Percentiles rank a stretch among this genome's conserved stretches.
phyloP scores from a whole-genome alignment of 1,284 basidiomycete genomes.

The Puccinia hordei region DNA sequence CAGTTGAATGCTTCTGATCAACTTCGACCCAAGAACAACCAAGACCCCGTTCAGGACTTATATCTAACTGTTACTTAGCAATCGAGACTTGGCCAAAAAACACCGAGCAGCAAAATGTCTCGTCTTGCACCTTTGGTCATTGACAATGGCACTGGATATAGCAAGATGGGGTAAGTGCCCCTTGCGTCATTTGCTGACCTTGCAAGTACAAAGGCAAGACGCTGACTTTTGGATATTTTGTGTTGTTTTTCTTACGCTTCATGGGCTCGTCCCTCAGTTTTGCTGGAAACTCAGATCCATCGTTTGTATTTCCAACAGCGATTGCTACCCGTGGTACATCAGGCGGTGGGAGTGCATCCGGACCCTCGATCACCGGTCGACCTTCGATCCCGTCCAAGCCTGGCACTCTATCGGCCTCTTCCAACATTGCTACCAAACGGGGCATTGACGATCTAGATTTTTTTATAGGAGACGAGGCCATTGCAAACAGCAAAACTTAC shows the following conservation, averaged over 20 bases:
- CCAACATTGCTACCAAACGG: slow-evolving; percentile 89
- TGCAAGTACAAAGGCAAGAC: background rate
- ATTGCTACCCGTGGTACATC: slow-evolving; percentile 57
- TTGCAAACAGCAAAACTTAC: slow-evolving; percentile 72
- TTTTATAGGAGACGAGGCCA: slow-evolving; percentile 97
- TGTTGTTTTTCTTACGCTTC: background rate
- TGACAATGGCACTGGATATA: slow-evolving; percentile 96
- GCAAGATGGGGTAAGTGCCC: slow-evolving; percentile 83
- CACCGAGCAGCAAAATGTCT: slow-evolving; percentile 16
- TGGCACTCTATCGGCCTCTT: slow-evolving; percentile 59
- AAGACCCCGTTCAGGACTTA: background rate
- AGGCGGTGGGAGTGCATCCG: slow-evolving; percentile 52
- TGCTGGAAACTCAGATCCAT: slow-evolving; percentile 97
- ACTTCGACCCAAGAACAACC: no score
- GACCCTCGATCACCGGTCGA: slow-evolving; percentile 56
- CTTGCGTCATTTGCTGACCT: slow-evolving; percentile 1
- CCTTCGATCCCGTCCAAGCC: slow-evolving; percentile 81
- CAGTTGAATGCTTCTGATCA: no score
- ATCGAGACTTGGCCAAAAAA: background rate
- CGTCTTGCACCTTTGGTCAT: slow-evolving; percentile 85
- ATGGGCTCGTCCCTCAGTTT: slow-evolving; percentile 66
- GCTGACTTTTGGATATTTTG: background rate
- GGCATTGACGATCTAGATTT: slow-evolving; percentile 99
- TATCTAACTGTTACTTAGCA: background rate
- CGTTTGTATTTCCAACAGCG: slow-evolving; percentile 66